Conservation (phyloP, 371 early-diverging fungal species). For the Apophysomyces elegans region DNA sequence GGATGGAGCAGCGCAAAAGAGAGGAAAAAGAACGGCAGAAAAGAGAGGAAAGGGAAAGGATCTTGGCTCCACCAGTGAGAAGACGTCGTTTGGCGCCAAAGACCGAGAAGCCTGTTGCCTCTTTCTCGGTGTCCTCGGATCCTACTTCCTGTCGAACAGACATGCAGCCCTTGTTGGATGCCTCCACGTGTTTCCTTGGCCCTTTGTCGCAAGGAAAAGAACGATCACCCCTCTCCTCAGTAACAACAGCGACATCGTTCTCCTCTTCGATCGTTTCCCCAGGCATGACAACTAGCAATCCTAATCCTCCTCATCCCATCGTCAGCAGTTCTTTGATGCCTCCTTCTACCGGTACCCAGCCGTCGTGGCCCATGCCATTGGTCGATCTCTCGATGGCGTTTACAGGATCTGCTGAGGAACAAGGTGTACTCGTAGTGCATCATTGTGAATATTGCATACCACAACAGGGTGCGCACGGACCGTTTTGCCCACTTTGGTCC, state of each 20-base stretch:
- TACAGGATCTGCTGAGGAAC: slow-evolving; percentile 1
- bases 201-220: not conserved
- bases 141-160: too few species aligned
- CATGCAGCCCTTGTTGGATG: not conserved
- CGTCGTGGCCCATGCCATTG: not conserved
- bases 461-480: slow-evolving; percentile 28
- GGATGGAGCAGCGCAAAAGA: slow-evolving; percentile 12
- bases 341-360: slow-evolving; percentile 2
- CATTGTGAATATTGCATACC: slow-evolving; percentile 33
- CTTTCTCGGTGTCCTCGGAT: not conserved
- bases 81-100: slow-evolving; percentile 3
- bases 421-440: not conserved
- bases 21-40: slow-evolving; percentile 5
- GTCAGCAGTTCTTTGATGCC: slow-evolving; percentile 13
- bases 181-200: not conserved
- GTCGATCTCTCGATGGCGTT: not conserved
- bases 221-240: too few species aligned
- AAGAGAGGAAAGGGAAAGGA: not conserved
- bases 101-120: not conserved
- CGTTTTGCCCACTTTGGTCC: slow-evolving; percentile 17
- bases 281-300: too few species aligned
- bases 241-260: too few species aligned
- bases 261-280: too few species aligned
- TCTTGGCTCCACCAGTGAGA: not conserved
- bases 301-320: slow-evolving; percentile 1